Percentiles rank a stretch among this genome's conserved stretches.
These are phyloP conservation scores for Dryas drummondii DNA, from an alignment of 306 rosid genomes.

Conservation along the genomic window DNA sequence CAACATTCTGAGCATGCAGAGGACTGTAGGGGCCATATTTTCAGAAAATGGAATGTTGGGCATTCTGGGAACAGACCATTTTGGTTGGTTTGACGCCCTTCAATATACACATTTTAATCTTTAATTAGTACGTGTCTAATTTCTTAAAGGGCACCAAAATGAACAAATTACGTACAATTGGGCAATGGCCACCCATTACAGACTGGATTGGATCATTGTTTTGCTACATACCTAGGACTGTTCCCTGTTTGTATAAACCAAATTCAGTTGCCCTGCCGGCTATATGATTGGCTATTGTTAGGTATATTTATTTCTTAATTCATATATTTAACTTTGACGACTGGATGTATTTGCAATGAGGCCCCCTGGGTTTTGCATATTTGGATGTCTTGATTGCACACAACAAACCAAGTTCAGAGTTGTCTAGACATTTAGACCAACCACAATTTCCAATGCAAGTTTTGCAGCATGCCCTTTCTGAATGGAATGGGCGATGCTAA, in stretches of 20 bases:
- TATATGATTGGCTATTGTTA: slow-evolving; percentile 6
- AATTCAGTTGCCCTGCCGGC: slow-evolving; percentile 8
- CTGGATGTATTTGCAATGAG: too few species aligned
- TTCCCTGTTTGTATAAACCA: not conserved
- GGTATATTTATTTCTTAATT: too few species aligned
- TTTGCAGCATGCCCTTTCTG: too few species aligned
- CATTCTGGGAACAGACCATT: slow-evolving; percentile 37
- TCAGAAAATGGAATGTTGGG: slow-evolving; percentile 73
- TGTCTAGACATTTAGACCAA: too few species aligned
- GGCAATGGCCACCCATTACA: not conserved
- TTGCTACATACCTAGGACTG: slow-evolving; percentile 13
- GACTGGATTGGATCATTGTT: slow-evolving; percentile 31
- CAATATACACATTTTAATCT: not conserved
- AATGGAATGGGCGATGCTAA: too few species aligned
- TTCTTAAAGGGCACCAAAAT: not conserved
- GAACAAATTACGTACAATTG: not conserved
- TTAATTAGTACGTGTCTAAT: not conserved
- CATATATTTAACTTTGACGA: too few species aligned
- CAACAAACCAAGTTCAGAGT: too few species aligned
- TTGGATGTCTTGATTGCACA: too few species aligned
- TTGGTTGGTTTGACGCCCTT: slow-evolving; percentile 7
- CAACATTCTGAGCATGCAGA: slow-evolving; percentile 50
- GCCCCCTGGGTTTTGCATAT: too few species aligned
- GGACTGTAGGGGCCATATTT: slow-evolving; percentile 41
- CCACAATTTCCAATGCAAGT: too few species aligned